Evolutionary conservation across 306 rosid genomes (phyloP).

Genomic region (Trifolium fragiferum): DNA sequence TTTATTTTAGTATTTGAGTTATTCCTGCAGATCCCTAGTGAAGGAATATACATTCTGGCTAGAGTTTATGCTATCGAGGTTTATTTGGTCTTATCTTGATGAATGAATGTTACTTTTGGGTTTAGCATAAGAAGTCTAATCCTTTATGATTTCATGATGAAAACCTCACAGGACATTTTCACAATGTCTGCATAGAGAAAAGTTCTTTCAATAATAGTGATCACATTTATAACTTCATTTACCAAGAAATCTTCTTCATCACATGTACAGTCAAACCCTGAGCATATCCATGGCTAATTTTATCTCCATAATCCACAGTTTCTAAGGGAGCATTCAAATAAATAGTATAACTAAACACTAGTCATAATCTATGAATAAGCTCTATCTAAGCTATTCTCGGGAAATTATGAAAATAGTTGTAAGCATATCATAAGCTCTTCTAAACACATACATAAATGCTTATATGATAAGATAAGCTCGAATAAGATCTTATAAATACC

Average conservation of each 20-base stretch:
- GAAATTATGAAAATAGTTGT: background rate
- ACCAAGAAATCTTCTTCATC: background rate
- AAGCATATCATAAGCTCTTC: background rate
- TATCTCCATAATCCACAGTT: background rate
- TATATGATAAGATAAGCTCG: background rate
- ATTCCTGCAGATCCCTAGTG: background rate
- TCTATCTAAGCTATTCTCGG: background rate
- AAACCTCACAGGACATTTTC: slow-evolving; percentile 9
- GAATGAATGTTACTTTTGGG: background rate
- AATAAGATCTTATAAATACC: background rate
- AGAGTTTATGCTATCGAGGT: slow-evolving; percentile 6
- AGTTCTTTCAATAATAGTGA: slow-evolving; percentile 1
- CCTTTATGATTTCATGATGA: slow-evolving; percentile 15
- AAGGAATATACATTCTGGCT: background rate
- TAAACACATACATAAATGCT: background rate
- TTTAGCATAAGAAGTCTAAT: slow-evolving; percentile 21
- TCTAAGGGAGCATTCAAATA: background rate
- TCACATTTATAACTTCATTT: slow-evolving; percentile 26
- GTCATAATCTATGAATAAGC: background rate
- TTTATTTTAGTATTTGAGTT: background rate
- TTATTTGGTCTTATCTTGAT: slow-evolving; percentile 10
- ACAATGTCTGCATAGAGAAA: slow-evolving; percentile 17
- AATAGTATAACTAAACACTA: background rate
- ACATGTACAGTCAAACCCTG: background rate
- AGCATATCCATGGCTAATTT: background rate